phyloP scores from a whole-genome alignment of 257 asterid genomes.

The Solanum neorickii region DNA sequence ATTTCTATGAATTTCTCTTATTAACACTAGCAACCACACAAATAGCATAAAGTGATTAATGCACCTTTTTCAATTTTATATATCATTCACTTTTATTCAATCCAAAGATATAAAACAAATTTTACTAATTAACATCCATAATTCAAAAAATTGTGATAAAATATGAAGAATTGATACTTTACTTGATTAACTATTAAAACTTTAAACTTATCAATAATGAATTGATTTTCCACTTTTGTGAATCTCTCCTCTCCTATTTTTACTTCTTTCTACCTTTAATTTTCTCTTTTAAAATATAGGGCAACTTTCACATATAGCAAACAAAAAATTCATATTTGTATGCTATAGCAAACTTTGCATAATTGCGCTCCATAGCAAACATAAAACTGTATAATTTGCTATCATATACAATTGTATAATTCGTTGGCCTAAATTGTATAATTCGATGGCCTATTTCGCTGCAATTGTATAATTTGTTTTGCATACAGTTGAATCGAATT shows the following conservation, averaged over 20 bases:
- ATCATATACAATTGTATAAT: too few species aligned
- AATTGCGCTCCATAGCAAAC: too few species aligned
- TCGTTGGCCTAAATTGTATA: too few species aligned
- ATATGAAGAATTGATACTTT: neutral
- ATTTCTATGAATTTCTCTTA: neutral
- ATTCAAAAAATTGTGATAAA: neutral
- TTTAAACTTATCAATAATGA: neutral
- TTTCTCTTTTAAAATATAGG: too few species aligned
- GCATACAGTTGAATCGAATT: too few species aligned
- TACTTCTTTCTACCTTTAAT: neutral
- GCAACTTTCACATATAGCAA: too few species aligned
- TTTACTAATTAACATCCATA: neutral
- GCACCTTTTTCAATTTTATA: neutral
- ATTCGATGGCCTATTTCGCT: too few species aligned
- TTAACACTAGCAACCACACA: neutral
- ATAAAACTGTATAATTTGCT: too few species aligned
- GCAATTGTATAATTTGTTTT: too few species aligned
- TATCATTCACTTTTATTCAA: neutral
- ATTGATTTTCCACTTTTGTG: neutral
- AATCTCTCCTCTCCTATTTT: neutral
- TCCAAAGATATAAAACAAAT: neutral
- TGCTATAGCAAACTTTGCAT: too few species aligned
- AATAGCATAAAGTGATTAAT: neutral
- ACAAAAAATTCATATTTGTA: too few species aligned
- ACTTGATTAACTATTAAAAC: too few species aligned